Base-by-base conservation (phyloP, 352 stramenopile genomes). In the Globisporangium emineosum region DNA sequence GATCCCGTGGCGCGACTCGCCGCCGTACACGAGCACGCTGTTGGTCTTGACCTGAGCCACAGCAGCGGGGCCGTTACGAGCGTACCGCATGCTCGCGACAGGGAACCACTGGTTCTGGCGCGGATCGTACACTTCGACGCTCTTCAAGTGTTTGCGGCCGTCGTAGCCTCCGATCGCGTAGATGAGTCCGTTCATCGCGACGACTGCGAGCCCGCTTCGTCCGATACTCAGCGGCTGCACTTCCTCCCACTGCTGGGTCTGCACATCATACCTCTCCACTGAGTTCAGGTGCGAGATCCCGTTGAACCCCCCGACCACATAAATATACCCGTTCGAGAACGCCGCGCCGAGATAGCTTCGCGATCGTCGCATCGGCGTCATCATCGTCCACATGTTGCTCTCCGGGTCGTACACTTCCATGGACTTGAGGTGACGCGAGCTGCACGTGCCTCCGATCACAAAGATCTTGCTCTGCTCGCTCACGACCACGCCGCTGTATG, bases 111-210 rank as follows among this genome's bases (percentile, higher is more conserved):
- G 25, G 27, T 86, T 83, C 5, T 60, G 71, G 2, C 62, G 47
- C 8, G 79, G 72, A 27, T 90, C 79, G 29, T 79, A 90, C 15
- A 85, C 69, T 56, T 90, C 83, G 27, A 92, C 78, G 35, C 70
- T 90, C 58, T 82, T 81, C 27, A 92, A 58, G 45, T 92, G 83
- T 21, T 79, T 75, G 4, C 72, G 73, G 6, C 83, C 83, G 52
- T 92, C 79, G 64, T 90, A 92, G 0, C 83, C 81, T 13, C 81
- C 83, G 23, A 90, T 78, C n/a, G 83, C 81, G 23, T 83, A 86
- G 37, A 92, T 47, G n/a, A 70, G 60, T 2, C 72, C 77, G 29
- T 81, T 75, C 29, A 82, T 57, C 13, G 75, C 72, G 15, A 79
- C 76, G 3, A 89, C 71, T 2, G 78, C 79, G 15, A 92, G 68